Conservation (phyloP, 257 asterid species). For the Solanum sejunctum region DNA sequence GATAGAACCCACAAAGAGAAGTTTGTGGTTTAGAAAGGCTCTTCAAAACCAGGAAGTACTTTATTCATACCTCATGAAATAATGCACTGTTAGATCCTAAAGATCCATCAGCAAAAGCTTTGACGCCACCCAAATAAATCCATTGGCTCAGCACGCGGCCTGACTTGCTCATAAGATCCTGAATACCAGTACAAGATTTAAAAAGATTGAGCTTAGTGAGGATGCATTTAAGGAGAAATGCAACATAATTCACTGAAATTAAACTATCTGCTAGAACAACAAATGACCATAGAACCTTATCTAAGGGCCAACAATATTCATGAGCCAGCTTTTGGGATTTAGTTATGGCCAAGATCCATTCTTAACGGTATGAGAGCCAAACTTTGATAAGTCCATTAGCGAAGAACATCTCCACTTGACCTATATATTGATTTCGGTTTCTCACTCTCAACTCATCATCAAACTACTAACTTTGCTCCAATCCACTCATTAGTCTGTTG, state of each 20-base stretch:
- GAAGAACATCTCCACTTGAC: background rate
- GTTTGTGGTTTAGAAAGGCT: background rate
- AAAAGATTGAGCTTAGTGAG: background rate
- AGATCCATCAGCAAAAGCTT: conserved; percentile 93
- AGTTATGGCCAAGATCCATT: background rate
- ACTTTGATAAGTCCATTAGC: background rate
- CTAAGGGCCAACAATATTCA: background rate
- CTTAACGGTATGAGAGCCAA: background rate
- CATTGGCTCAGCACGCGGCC: conserved; percentile 69
- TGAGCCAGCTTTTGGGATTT: background rate
- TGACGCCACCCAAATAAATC: conserved; percentile 90
- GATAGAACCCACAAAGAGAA: background rate
- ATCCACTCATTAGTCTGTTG: background rate
- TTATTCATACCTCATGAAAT: conserved; percentile 48
- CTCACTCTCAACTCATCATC: background rate
- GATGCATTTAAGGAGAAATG: background rate
- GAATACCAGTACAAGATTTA: background rate
- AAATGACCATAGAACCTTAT: background rate
- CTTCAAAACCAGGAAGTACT: background rate
- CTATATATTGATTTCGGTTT: background rate
- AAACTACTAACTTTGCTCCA: background rate
- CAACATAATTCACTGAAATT: background rate
- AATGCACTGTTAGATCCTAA: conserved; percentile 92
- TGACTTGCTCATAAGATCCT: conserved; percentile 48
- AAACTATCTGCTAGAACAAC: background rate